These are phyloP conservation scores for Stephanodiscus triporus DNA, from an alignment of 108 stramenopile genomes.

Conservation along the genomic window DNA sequence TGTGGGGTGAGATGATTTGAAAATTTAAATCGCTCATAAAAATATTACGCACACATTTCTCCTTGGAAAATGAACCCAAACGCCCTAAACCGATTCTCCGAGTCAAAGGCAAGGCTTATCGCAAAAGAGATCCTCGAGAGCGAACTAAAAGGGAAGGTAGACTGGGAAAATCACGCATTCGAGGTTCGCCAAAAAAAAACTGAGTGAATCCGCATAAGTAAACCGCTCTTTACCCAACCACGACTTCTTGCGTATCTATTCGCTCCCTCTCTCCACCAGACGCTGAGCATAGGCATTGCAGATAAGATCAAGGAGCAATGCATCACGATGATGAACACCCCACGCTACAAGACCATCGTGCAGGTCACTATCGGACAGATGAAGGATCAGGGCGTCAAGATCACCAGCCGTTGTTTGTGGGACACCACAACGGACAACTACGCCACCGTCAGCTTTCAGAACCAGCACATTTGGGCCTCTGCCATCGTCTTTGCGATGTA, in stretches of 20 bases:
- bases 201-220: neutral
- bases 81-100: constrained; percentile 57
- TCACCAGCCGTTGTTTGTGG: constrained; percentile 76
- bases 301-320: constrained; percentile 65
- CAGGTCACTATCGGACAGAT: constrained; percentile 72
- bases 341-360: constrained; percentile 69
- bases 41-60: too few relatives aligned
- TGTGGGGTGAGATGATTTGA: too few relatives aligned
- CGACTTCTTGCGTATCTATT: neutral
- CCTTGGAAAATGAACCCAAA: too few relatives aligned
- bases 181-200: constrained; percentile 15
- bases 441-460: constrained; percentile 48
- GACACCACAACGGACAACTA: constrained; percentile 76
- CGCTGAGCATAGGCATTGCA: constrained; percentile 52
- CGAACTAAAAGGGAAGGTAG: constrained; percentile 31
- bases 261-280: constrained; percentile 1
- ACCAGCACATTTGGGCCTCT: constrained; percentile 50
- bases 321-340: constrained; percentile 46
- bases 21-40: too few relatives aligned
- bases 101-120: constrained; percentile 40
- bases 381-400: constrained; percentile 71
- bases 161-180: constrained; percentile 50
- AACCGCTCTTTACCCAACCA: neutral
- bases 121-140: constrained; percentile 46
- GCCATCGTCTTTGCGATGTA: constrained; percentile 54